phyloP scores from a whole-genome alignment of 1,139 yeast species.

The Saccharomyces hybrid region DNA sequence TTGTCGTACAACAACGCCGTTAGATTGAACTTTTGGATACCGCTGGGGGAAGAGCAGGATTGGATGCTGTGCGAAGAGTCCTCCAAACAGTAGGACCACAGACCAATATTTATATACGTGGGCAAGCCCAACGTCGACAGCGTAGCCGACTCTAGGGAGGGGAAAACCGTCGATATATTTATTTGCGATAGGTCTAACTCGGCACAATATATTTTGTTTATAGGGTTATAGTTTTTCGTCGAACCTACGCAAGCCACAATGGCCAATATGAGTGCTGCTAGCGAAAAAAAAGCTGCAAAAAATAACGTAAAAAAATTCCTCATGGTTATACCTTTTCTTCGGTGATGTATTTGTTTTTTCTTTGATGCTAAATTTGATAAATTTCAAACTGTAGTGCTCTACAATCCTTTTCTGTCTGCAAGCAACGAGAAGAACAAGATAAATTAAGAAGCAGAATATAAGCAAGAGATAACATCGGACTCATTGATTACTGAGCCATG shows the following conservation, averaged over 20 bases:
- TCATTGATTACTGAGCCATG: neutral
- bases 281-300: conserved; percentile 20
- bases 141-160: conserved; percentile 9
- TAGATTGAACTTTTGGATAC: conserved; percentile 26
- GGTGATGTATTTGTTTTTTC: neutral
- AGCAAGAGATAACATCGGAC: neutral
- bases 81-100: conserved; percentile 30
- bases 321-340: conserved; percentile 10
- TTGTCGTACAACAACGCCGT: conserved; percentile 19
- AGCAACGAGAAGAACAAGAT: neutral
- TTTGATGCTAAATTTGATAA: neutral
- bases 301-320: conserved; percentile 16
- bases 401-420: neutral
- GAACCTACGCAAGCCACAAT: conserved; percentile 29
- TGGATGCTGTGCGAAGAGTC: conserved; percentile 13
- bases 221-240: conserved; percentile 24
- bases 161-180: conserved; percentile 13
- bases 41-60: conserved; percentile 26
- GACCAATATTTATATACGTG: conserved; percentile 24
- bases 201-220: conserved; percentile 26
- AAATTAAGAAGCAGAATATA: neutral
- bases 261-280: conserved; percentile 23
- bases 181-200: conserved; percentile 22
- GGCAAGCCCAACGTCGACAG: conserved; percentile 17
- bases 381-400: neutral